phyloP scores from a whole-genome alignment of 495 filamentous ascomycete species.

The Hypomontagnella submonticulosa region DNA sequence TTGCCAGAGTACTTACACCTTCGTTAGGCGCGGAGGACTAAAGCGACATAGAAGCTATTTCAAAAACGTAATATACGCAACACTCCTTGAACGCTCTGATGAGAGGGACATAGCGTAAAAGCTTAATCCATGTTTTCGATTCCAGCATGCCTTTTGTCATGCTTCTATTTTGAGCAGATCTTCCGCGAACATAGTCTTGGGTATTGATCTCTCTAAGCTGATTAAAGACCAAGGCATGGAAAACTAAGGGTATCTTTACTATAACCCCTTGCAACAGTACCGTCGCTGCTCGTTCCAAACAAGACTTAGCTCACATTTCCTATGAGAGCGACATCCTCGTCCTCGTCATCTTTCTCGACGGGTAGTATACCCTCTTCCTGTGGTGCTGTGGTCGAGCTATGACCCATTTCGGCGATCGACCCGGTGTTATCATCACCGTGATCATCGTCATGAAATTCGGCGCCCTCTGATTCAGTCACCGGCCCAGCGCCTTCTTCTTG shows the following conservation, averaged over 20 bases:
- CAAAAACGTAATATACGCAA: too few species aligned
- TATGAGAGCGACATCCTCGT: constrained; percentile 46
- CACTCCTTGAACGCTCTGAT: too few species aligned
- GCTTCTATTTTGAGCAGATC: too few species aligned
- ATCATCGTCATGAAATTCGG: constrained; percentile 7
- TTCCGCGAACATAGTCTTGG: background rate
- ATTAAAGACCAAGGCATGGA: background rate
- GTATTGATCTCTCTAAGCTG: constrained; percentile 6
- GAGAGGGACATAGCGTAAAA: too few species aligned
- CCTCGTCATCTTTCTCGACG: constrained; percentile 42
- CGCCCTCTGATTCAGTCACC: constrained; percentile 1
- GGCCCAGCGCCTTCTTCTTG: constrained; percentile 40
- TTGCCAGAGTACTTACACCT: too few species aligned
- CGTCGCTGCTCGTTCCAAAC: background rate
- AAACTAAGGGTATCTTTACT: background rate
- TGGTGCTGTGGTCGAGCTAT: background rate
- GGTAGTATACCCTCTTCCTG: constrained; percentile 20
- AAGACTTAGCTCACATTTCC: constrained; percentile 34
- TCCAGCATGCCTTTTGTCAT: too few species aligned
- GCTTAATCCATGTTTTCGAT: too few species aligned
- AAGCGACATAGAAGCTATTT: too few species aligned
- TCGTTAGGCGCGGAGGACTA: too few species aligned
- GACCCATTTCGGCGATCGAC: constrained; percentile 30
- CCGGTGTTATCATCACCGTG: constrained; percentile 10
- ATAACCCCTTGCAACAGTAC: background rate